Conservation (phyloP, 495 filamentous ascomycete genomes). For the Penicillium silybi region DNA sequence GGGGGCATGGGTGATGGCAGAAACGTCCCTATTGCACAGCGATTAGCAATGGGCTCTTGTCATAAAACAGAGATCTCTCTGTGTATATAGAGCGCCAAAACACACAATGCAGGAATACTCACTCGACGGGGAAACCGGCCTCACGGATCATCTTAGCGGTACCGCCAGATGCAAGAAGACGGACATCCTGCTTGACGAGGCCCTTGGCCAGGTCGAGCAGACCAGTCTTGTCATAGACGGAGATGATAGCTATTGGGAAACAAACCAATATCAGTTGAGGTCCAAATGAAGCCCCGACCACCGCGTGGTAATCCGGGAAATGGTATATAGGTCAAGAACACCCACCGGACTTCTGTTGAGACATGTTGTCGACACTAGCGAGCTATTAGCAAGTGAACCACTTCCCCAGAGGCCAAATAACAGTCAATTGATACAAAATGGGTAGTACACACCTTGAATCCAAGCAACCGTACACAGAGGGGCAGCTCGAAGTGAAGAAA, state of each 20-base stretch:
- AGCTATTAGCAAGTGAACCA: conserved; percentile 2
- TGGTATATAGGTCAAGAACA: conserved; percentile 16
- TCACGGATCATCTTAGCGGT: conserved; percentile 93
- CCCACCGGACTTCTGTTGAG: conserved; percentile 44
- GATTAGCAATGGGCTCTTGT: conserved; percentile 6
- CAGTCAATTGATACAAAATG: conserved; percentile 1
- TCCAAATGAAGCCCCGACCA: conserved; percentile 8
- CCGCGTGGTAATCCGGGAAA: conserved; percentile 17
- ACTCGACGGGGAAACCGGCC: conserved; percentile 91
- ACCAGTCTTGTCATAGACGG: conserved; percentile 98
- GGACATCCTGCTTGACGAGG: conserved; percentile 82
- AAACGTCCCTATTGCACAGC: conserved; percentile 70
- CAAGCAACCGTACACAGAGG: conserved; percentile 14
- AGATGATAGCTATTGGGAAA: conserved; percentile 71
- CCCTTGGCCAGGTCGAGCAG: conserved; percentile 95
- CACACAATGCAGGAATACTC: conserved; percentile 30
- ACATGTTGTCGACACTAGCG: conserved; percentile 34
- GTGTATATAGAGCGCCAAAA: background rate
- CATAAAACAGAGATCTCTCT: background rate
- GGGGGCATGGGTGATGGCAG: conserved; percentile 94
- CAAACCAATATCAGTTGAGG: conserved; percentile 12
- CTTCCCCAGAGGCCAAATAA: background rate
- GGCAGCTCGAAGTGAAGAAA: conserved; percentile 17
- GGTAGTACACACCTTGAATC: conserved; percentile 15
- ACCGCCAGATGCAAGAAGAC: conserved; percentile 89